phyloP scores from a whole-genome alignment of 2,329 filamentous ascomycete genomes.

The Eurotiales sp. region DNA sequence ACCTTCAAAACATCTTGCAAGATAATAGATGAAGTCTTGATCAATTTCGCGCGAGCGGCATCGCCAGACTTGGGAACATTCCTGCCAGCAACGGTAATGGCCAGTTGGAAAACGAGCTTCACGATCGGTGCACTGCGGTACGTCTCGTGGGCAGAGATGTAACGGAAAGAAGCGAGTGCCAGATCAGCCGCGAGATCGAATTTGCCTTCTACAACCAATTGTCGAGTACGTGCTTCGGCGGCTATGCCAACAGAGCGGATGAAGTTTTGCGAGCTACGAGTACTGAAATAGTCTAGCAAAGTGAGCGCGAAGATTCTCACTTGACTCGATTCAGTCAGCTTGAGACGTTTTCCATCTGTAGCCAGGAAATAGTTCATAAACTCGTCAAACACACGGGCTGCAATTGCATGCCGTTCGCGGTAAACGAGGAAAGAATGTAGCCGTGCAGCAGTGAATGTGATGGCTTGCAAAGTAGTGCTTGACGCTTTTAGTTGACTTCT shows the following conservation, averaged over 20 bases:
- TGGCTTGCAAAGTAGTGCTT: conserved; percentile 32
- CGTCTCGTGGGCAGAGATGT: conserved; percentile 29
- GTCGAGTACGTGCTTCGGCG: conserved; percentile 24
- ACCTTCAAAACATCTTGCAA: conserved; percentile 40
- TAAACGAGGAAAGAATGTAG: conserved; percentile 30
- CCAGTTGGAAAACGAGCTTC: conserved; percentile 34
- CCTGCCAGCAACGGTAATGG: conserved; percentile 34
- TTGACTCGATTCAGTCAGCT: conserved; percentile 24
- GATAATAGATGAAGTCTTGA: conserved; percentile 38
- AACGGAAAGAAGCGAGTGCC: conserved; percentile 30
- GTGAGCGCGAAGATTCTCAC: conserved; percentile 30
- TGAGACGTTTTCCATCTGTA: conserved; percentile 29
- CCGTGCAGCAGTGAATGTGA: conserved; percentile 33
- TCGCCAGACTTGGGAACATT: conserved; percentile 33
- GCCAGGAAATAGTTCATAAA: conserved; percentile 30
- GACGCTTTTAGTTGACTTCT: conserved; percentile 36
- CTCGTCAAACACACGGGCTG: conserved; percentile 27
- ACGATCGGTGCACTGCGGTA: conserved; percentile 28
- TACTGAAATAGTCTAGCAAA: conserved; percentile 32
- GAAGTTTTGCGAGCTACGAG: conserved; percentile 32
- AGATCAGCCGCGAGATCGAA: conserved; percentile 33
- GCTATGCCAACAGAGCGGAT: conserved; percentile 37
- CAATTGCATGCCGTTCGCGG: conserved; percentile 22
- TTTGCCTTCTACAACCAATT: conserved; percentile 26
- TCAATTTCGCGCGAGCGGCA: conserved; percentile 35